Evolutionary conservation across 1,139 yeast species (phyloP).

Genomic region (Meyerozyma sp.): DNA sequence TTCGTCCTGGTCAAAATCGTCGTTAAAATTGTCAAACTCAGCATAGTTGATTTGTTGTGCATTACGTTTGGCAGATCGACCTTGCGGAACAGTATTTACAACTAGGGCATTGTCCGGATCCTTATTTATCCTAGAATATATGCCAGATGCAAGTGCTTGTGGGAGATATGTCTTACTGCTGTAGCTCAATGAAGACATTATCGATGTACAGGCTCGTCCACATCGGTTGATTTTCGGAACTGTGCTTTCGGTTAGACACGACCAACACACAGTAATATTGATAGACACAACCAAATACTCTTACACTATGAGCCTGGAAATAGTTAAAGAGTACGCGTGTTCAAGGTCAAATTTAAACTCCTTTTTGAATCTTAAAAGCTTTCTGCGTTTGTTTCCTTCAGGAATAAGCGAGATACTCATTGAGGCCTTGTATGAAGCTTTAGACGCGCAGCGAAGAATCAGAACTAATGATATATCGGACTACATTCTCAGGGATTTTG

Average conservation of each 20-base stretch:
- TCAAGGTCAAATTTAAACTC: neutral
- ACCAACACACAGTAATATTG: neutral
- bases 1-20: slow-evolving; percentile 70
- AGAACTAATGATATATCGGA: neutral
- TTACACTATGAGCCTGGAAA: neutral
- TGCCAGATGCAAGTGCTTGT: slow-evolving; percentile 71
- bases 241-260: neutral
- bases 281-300: neutral
- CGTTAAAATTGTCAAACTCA: slow-evolving; percentile 54
- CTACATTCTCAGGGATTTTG: neutral
- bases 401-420: neutral
- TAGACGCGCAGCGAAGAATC: neutral
- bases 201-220: neutral
- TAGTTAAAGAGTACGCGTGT: neutral
- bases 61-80: slow-evolving; percentile 71
- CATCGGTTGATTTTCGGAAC: neutral
- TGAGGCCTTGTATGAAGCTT: neutral
- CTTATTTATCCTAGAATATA: slow-evolving; percentile 58
- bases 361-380: neutral
- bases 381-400: neutral
- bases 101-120: slow-evolving; percentile 59
- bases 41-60: slow-evolving; percentile 79
- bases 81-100: slow-evolving; percentile 62
- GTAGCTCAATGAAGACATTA: neutral
- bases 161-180: slow-evolving; percentile 38